Evolutionary conservation across 2,329 filamentous ascomycete species (phyloP).

Genomic region (Pseudogymnoascus sp.): DNA sequence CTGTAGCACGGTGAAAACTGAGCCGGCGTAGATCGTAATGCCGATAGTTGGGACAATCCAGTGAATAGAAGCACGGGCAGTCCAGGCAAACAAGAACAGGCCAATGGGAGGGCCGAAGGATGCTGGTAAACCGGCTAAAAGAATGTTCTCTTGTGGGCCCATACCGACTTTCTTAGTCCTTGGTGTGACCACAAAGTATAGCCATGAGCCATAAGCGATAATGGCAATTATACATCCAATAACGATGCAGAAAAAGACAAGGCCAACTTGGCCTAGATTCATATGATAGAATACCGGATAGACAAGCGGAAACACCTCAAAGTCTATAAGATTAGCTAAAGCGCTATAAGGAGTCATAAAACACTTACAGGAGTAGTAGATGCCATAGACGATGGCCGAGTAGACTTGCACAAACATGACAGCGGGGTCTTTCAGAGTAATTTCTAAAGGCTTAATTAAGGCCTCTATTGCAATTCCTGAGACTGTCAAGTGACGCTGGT

Average conservation of each 20-base stretch:
- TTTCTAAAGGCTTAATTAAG: constrained; percentile 50
- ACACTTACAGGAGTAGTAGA: constrained; percentile 43
- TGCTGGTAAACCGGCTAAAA: constrained; percentile 45
- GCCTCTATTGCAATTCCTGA: constrained; percentile 42
- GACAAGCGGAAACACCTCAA: constrained; percentile 57
- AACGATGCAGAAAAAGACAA: constrained; percentile 52
- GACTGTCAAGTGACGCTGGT: constrained; percentile 43
- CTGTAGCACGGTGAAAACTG: constrained; percentile 46
- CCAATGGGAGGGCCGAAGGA: constrained; percentile 45
- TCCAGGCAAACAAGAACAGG: constrained; percentile 52
- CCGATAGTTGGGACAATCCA: constrained; percentile 51
- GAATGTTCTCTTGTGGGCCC: constrained; percentile 43
- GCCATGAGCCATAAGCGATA: constrained; percentile 17
- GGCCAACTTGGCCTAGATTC: constrained; percentile 46
- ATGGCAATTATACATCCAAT: constrained; percentile 46
- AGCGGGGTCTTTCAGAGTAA: constrained; percentile 52
- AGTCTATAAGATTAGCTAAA: constrained; percentile 31
- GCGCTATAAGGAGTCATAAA: too few relatives aligned
- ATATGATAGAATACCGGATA: constrained; percentile 52
- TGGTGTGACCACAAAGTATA: constrained; percentile 39
- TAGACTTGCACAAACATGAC: constrained; percentile 55
- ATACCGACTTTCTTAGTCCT: constrained; percentile 39
- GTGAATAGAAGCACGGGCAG: constrained; percentile 39
- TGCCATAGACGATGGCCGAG: constrained; percentile 51
- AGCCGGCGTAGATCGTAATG: constrained; percentile 43